Base-by-base conservation (phyloP, 108 stramenopile genomes). In the Fragilariopsis cylindrus region DNA sequence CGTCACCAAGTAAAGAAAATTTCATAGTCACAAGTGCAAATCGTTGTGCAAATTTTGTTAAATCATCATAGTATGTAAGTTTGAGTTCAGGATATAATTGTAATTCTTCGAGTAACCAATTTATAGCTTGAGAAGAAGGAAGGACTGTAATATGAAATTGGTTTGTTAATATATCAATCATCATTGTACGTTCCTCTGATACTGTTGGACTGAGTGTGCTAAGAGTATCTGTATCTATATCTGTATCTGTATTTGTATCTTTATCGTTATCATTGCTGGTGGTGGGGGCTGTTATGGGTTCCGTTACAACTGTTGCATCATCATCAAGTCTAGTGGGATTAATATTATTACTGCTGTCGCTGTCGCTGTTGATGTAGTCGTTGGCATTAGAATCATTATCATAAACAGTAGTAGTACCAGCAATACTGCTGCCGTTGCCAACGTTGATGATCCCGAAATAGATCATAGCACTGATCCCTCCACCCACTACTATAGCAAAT, bases 91-190 rank as follows among this genome's bases (percentile, higher is more conserved):
- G 9, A 60, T 45, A 3, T 39, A 18, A 48, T 40, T 62, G 39
- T 46, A 50, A 46, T 60, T 76, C 76, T 54, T 63, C 50, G n/a
- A 50, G 9, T 18, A 76, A 18, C 53, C 65, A 70, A 4, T 49
- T 12, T 8, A 70, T 49, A 15, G 76, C 76, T 18, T 13, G 50
- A 64, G 70, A 70, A 7, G 45, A 49, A 7, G 76, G 69, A 0
- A 60, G 47, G 0, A 76, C 53, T 6, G 5, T 18, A 43, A 76
- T 43, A 3, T 21, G 16, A 52, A 68, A 68, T 50, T 49, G 67
- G 46, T 44, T 48, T 39, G 48, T 8, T 11, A 68, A 40, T 18
- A 50, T 50, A 52, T 52, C 46, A 2, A 39, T 48, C 18, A 68
- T 68, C 12, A 68, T 49, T 3, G 9, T 41, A n/a, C 7, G 40